phyloP scores from a whole-genome alignment of 371 early-diverging fungal genomes.

The Mortierella sp. region DNA sequence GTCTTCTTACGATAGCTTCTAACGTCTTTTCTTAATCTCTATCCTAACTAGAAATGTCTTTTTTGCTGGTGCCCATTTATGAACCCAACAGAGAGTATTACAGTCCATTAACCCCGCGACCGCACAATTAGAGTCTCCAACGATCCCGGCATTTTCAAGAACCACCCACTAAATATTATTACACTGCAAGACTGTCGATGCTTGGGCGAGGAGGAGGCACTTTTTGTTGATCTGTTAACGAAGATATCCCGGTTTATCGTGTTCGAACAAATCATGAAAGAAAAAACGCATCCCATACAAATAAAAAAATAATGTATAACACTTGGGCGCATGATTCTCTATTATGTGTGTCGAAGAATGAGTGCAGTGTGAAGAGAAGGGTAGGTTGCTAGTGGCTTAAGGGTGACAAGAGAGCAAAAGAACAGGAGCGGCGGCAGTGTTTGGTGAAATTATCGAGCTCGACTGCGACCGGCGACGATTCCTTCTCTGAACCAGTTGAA shows the following conservation, averaged over 20 bases:
- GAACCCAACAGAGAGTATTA: conserved; percentile 27
- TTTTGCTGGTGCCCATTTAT: background rate
- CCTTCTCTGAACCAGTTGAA: conserved; percentile 50
- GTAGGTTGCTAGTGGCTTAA: background rate
- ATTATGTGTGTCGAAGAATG: background rate
- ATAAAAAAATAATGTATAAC: background rate
- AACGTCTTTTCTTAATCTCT: background rate
- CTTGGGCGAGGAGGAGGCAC: conserved; percentile 4
- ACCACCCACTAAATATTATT: background rate
- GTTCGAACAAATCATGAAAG: conserved; percentile 28
- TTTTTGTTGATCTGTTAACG: conserved; percentile 44
- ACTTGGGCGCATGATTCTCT: background rate
- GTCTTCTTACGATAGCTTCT: background rate
- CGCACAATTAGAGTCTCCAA: conserved; percentile 20
- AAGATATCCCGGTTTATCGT: conserved; percentile 43
- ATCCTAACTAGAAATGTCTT: conserved; percentile 5
- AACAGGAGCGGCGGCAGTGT: background rate
- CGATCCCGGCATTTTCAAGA: background rate
- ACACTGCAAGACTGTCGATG: background rate
- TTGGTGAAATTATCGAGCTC: conserved; percentile 9
- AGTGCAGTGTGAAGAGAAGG: background rate
- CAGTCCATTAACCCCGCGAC: conserved; percentile 27
- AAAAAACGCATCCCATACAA: conserved; percentile 15
- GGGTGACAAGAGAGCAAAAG: background rate
- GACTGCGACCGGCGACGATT: conserved; percentile 16